These are phyloP conservation scores for Skeletonema grethae DNA, from an alignment of 108 stramenopile species.

Conservation along the genomic window DNA sequence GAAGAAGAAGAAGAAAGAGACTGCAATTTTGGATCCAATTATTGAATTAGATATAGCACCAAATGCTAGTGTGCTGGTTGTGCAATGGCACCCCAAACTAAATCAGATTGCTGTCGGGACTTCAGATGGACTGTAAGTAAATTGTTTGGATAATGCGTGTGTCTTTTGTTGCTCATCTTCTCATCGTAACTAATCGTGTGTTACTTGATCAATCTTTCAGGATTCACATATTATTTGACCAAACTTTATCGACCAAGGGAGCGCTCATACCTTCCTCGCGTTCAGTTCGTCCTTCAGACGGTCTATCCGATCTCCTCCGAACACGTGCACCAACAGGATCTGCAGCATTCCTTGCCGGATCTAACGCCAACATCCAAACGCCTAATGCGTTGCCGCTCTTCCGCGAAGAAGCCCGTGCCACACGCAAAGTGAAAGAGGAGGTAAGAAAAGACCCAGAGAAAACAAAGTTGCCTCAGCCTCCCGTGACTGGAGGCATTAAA, in stretches of 20 bases:
- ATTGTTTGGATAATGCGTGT: not conserved
- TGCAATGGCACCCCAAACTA: conserved; percentile 78
- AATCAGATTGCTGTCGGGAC: conserved; percentile 83
- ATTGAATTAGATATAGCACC: conserved; percentile 34
- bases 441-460: conserved; percentile 67
- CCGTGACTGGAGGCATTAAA: conserved; percentile 74
- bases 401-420: conserved; percentile 54
- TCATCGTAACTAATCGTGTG: not conserved
- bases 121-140: conserved; percentile 57
- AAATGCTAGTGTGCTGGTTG: conserved; percentile 47
- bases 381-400: conserved; percentile 80
- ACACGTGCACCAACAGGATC: conserved; percentile 76
- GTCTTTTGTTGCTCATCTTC: not conserved
- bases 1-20: conserved; percentile 16
- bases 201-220: conserved; percentile 18
- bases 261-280: conserved; percentile 61
- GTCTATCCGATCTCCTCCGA: conserved; percentile 69
- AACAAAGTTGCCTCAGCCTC: conserved; percentile 69
- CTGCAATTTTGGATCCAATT: conserved; percentile 39
- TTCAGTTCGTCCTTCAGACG: conserved; percentile 54
- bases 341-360: conserved; percentile 44
- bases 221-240: conserved; percentile 63
- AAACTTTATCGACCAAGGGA: conserved; percentile 64
- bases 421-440: conserved; percentile 56
- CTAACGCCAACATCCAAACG: conserved; percentile 55